Evolutionary conservation across 257 asterid genomes (phyloP), one percentile per base, ranked within the genome.

Genomic region (Paulownia fortunei): DNA sequence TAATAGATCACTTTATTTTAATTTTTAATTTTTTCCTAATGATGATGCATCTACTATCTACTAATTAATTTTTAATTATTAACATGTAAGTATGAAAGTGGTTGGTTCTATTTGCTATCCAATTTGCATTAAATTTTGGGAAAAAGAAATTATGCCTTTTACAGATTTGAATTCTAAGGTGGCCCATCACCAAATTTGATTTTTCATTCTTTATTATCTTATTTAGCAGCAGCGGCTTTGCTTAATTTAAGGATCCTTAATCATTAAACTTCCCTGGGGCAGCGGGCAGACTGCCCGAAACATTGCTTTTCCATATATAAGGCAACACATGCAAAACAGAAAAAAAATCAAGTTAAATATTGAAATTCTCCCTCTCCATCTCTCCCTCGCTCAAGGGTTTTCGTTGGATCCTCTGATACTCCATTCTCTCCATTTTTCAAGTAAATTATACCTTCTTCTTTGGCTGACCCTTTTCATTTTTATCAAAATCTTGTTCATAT

Each of bases 241-340:
- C 82, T 61, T 82, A 70, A 67, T 58, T 84, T 73, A 86, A 76
- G 84, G 81, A 63, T 46, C 65, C 73, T 47, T 79, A 82, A 81
- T 71, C 74, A 80, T 69, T 55, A 71, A 72, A 27, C 80, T 13
- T 23, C 24, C 51, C 19, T 10, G n/a, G 89, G 89, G 90, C 89
- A 81, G 81, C 79, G 90, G 89, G 88, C 83, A 82, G 72, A 12
- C 82, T 72, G 84, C 88, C 91, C 87, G 24, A 61, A 72, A 72
- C 79, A 41, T 68, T 49, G 32, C 42, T 47, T 55, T 66, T 27
- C 81, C 76, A 66, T 79, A 84, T 41, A 26, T 10, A 7, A 12
- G 6, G 44, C 27, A 27, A 12, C 61, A 39, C 56, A 39, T 8
- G 10, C 83, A 49, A 51, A 12, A n/a, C n/a, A n/a, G 2, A 49